Base-by-base conservation (phyloP, 2,329 filamentous ascomycete species). In the Byssoonygena ceratinophila region DNA sequence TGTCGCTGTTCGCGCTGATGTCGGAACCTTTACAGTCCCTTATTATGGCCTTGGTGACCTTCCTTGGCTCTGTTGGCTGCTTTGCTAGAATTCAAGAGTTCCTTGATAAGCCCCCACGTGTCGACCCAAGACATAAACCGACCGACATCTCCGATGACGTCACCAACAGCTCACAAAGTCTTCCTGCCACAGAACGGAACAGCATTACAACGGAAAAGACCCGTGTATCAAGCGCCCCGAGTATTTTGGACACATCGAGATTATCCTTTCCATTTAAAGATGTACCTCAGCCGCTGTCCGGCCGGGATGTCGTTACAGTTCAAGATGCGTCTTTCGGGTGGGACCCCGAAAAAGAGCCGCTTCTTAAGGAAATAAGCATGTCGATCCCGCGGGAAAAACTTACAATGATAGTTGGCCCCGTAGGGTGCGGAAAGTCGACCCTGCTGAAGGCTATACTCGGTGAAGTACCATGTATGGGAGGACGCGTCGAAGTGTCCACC, bases 351-450 rank as follows among this genome's bases (percentile, higher is more conserved):
- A 68, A 71, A 41, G 63, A 66, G 3, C 64, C 74, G 1, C 59
- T 68, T 18, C 56, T 76, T 37, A 68, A 70, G 32, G 62, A 64
- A 14, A 68, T 76, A 51, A 68, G 65, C 6, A 57, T 75, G 31
- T 62, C 58, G 6, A 63, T 76, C 29, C 64, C 70, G 22, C 67
- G 66, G 18, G 67, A 67, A 32, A 72, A 69, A 53, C 66, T 76
- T 46, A 74, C 71, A 23, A 72, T 76, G 60, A 59, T 77, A 8
- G 66, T 76, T 52, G 75, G 75, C 14, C 74, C 75, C 14, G 72
- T 76, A 22, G 76, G 74, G 4, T 76, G 71, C 54, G 76, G 76
- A 3, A 79, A 78, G 54, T 76, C 75, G 18, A 76, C 74, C 3
- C 59, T 79, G 3, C 64, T 74, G 4, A 72, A 73, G 53, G 65